phyloP scores from a whole-genome alignment of 108 stramenopile species.

The Discostella pseudostelligera region DNA sequence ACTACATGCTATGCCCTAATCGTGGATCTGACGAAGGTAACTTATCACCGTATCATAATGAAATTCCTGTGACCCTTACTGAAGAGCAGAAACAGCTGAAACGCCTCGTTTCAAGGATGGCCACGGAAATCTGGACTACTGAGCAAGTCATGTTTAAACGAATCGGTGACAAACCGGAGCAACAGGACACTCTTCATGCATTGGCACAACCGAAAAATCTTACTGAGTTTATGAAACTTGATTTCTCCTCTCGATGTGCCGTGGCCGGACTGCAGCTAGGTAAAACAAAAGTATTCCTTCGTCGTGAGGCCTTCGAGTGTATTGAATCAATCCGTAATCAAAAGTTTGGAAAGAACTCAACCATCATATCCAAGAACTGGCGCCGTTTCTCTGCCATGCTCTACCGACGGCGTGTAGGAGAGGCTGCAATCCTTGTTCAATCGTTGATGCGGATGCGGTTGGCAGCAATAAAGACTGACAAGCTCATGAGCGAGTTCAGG shows the following conservation, averaged over 20 bases:
- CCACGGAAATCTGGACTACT: constrained; percentile 44
- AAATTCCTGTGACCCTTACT: constrained; percentile 32
- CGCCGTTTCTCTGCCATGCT: constrained; percentile 27
- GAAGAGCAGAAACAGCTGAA: constrained; percentile 49
- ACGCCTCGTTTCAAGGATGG: constrained; percentile 45
- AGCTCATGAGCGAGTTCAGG: constrained; percentile 38
- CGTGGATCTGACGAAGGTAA: constrained; percentile 32
- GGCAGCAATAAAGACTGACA: constrained; percentile 25
- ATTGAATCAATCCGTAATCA: constrained; percentile 54
- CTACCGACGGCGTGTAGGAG: constrained; percentile 8
- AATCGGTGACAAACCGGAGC: constrained; percentile 9
- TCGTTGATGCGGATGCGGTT: constrained; percentile 23
- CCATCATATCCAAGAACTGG: constrained; percentile 42
- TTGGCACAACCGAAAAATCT: constrained; percentile 43
- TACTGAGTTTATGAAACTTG: constrained; percentile 40
- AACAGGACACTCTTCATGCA: constrained; percentile 21
- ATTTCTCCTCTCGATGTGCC: constrained; percentile 52
- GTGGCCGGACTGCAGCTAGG: constrained; percentile 66
- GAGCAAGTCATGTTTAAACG: constrained; percentile 18
- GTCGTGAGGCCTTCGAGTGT: constrained; percentile 63
- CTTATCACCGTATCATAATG: constrained; percentile 45
- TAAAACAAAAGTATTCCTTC: constrained; percentile 74
- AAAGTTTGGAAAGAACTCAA: constrained; percentile 46
- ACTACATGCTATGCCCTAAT: constrained; percentile 44
- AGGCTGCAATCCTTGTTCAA: constrained; percentile 34